Evolutionary conservation across 2,329 filamentous ascomycete genomes (phyloP).

Genomic region (Paecilomyces fulvus): DNA sequence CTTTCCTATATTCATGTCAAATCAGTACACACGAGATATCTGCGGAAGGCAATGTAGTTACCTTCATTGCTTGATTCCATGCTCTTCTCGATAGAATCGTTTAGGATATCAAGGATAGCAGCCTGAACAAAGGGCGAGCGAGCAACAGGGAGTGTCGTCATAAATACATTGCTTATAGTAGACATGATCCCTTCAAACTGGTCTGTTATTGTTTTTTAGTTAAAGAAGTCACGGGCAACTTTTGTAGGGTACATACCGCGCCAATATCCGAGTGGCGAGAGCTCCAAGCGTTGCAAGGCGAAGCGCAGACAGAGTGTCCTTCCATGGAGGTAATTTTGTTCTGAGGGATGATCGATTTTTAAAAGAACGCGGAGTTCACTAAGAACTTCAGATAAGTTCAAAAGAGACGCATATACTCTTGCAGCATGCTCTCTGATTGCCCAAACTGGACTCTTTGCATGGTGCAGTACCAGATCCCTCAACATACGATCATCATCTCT

Average conservation of each 20-base stretch:
- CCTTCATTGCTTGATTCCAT: slow-evolving; percentile 21
- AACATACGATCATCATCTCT: slow-evolving; percentile 25
- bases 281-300: slow-evolving; percentile 26
- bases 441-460: slow-evolving; percentile 38
- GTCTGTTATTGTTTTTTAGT: slow-evolving; percentile 14
- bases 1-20: slow-evolving; percentile 7
- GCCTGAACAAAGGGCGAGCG: slow-evolving; percentile 28
- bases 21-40: not conserved
- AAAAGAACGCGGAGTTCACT: slow-evolving; percentile 19
- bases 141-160: slow-evolving; percentile 17
- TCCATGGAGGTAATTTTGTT: slow-evolving; percentile 35
- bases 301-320: slow-evolving; percentile 30
- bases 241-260: slow-evolving; percentile 16
- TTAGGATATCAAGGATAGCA: slow-evolving; percentile 28
- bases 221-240: slow-evolving; percentile 6
- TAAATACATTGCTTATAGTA: slow-evolving; percentile 17
- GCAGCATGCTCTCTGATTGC: slow-evolving; percentile 40
- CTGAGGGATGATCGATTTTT: slow-evolving; percentile 6
- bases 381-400: slow-evolving; percentile 25
- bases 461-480: slow-evolving; percentile 23
- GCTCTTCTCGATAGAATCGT: slow-evolving; percentile 26
- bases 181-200: slow-evolving; percentile 17
- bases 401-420: slow-evolving; percentile 32
- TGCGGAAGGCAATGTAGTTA: slow-evolving; percentile 9
- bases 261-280: slow-evolving; percentile 25